Conservation (phyloP, 805 yeast species). For the Wickerhamiella azyma region DNA sequence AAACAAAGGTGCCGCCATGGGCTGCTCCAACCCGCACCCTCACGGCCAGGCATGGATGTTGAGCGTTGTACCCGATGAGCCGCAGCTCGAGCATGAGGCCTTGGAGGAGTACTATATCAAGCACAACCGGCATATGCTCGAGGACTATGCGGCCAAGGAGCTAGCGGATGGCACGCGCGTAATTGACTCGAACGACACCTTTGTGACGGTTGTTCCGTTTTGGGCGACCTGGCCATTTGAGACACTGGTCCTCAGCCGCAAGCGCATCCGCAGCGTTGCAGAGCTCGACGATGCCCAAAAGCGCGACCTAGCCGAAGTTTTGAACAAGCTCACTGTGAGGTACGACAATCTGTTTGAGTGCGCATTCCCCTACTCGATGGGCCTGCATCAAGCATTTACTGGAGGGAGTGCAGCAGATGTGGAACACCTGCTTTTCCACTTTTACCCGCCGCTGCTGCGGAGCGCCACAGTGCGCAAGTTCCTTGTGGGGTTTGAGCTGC, state of each 20-base stretch:
- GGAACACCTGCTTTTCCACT: conserved; percentile 56
- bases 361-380: conserved; percentile 71
- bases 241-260: conserved; percentile 46
- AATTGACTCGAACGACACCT: conserved; percentile 46
- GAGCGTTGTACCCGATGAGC: conserved; percentile 52
- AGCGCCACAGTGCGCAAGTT: conserved; percentile 65
- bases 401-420: conserved; percentile 28
- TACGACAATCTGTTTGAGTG: conserved; percentile 61
- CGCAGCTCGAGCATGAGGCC: conserved; percentile 40
- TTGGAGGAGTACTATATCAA: conserved; percentile 35
- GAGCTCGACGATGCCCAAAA: conserved; percentile 31
- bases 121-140: conserved; percentile 38
- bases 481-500: conserved; percentile 56
- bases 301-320: conserved; percentile 40
- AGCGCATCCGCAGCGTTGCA: conserved; percentile 37
- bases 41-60: conserved; percentile 76
- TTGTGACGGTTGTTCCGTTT: conserved; percentile 58
- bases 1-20: conserved; percentile 69
- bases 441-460: conserved; percentile 63
- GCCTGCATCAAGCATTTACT: conserved; percentile 63
- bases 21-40: conserved; percentile 71
- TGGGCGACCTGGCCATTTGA: conserved; percentile 83
- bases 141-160: conserved; percentile 49
- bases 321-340: conserved; percentile 42
- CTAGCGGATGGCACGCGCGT: conserved; percentile 30